Conservation (phyloP, 768 basidiomycete genomes). For the Fibroporia radiculosa region DNA sequence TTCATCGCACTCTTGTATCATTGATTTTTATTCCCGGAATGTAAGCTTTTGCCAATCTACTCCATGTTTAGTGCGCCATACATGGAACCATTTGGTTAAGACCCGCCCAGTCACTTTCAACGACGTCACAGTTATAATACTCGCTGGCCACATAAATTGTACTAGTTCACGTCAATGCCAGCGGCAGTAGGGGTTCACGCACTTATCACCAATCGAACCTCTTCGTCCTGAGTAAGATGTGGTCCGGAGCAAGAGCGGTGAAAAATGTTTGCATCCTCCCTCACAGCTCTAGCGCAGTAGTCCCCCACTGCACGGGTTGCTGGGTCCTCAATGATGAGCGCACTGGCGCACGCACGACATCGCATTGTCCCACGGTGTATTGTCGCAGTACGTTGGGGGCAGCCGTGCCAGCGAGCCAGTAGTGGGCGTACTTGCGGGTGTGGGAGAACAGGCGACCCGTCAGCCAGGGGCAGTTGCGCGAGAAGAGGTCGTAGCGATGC, state of each 20-base stretch:
- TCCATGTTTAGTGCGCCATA: too few relatives aligned
- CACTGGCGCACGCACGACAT: neutral
- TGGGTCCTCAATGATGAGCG: neutral
- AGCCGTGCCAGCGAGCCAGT: neutral
- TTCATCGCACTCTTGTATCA: too few relatives aligned
- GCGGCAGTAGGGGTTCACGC: neutral
- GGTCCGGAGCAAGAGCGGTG: neutral
- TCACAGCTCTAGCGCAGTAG: neutral
- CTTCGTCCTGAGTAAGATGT: neutral
- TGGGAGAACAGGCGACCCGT: neutral
- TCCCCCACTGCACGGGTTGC: neutral
- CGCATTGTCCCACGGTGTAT: neutral
- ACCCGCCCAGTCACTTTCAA: too few relatives aligned
- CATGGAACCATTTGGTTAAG: too few relatives aligned
- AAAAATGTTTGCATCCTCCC: neutral
- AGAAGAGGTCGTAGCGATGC: neutral
- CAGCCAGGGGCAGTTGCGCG: conserved; percentile 2
- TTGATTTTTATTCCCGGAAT: too few relatives aligned
- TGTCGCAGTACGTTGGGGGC: neutral
- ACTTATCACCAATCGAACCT: neutral
- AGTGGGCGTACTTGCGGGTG: neutral
- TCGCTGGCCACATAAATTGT: too few relatives aligned
- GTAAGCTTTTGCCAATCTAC: too few relatives aligned
- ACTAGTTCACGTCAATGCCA: too few relatives aligned
- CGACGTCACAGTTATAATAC: too few relatives aligned